Conservation (phyloP, 257 asterid genomes). For the Solanum bulbocastanum region DNA sequence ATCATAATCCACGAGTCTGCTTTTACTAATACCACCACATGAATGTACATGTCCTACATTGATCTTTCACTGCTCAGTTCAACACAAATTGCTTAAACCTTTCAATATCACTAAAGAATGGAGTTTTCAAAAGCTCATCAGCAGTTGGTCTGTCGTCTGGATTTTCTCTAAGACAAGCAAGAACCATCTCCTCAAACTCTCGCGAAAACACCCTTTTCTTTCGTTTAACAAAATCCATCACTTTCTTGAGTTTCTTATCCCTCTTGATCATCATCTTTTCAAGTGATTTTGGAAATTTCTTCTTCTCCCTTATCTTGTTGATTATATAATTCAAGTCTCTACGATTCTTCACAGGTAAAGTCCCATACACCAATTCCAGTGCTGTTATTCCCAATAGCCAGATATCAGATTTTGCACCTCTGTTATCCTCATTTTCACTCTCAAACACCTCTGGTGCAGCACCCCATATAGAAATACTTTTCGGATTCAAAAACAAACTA, state of each 20-base stretch:
- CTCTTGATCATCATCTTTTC: neutral
- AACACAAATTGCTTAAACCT: neutral
- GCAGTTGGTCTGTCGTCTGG: neutral
- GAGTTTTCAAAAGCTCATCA: neutral
- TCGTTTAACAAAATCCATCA: neutral
- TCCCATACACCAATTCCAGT: constrained; percentile 11
- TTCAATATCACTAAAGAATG: neutral
- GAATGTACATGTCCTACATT: neutral
- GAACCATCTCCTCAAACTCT: constrained; percentile 1
- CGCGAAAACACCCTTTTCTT: neutral
- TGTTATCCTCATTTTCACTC: neutral
- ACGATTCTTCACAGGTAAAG: neutral
- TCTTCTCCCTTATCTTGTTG: neutral
- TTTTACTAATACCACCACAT: neutral
- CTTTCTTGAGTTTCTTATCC: neutral
- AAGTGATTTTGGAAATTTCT: neutral
- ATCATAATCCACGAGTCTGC: neutral
- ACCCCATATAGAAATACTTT: constrained; percentile 3
- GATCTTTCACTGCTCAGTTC: neutral
- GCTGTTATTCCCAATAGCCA: constrained; percentile 16
- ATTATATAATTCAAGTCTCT: neutral
- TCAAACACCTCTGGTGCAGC: constrained; percentile 11
- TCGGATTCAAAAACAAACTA: neutral
- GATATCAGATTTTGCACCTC: neutral
- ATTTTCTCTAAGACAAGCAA: neutral